Evolutionary conservation across 1,284 basidiomycete genomes (phyloP).

Genomic region (Vanrija sp.): DNA sequence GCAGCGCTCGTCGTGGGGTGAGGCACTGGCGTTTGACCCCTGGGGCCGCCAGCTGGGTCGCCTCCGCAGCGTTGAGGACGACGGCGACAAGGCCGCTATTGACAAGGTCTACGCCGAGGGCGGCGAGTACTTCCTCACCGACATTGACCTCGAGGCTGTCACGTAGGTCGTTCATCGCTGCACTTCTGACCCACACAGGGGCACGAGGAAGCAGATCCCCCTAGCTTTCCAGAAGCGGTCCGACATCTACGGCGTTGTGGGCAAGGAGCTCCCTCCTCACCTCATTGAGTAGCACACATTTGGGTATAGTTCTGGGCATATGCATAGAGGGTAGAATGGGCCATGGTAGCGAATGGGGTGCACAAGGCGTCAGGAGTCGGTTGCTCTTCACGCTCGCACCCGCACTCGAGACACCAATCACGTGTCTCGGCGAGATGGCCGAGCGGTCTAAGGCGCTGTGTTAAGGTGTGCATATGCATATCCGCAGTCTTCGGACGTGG

Average conservation of each 20-base stretch:
- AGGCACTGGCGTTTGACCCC: constrained; percentile 40
- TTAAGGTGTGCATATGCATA: constrained; percentile 11
- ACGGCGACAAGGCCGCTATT: constrained; percentile 9
- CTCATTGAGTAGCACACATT: too few species aligned
- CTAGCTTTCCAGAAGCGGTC: constrained; percentile 39
- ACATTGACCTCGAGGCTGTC: constrained; percentile 24
- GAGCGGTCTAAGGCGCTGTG: constrained; percentile 25
- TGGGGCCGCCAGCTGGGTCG: constrained; percentile 36
- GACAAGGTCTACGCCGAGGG: constrained; percentile 21
- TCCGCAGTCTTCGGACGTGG: constrained; percentile 42
- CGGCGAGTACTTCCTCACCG: constrained; percentile 37
- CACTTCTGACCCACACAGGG: constrained; percentile 13
- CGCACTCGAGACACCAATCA: too few species aligned
- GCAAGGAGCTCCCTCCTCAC: constrained; percentile 1
- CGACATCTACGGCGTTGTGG: constrained; percentile 34
- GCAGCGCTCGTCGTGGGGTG: constrained; percentile 35
- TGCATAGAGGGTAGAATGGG: too few species aligned
- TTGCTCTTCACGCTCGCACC: too few species aligned
- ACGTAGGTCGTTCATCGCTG: constrained; percentile 18
- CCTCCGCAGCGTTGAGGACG: constrained; percentile 34
- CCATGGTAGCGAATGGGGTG: too few species aligned
- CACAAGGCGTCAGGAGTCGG: too few species aligned
- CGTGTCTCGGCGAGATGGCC: constrained; percentile 15
- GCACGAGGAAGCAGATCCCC: constrained; percentile 38
- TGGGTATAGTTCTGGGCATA: too few species aligned